A percentile compares a stretch with the other conserved stretches of the same genome.
Conservation (phyloP, 2,329 filamentous ascomycete species). For the Neopestalotiopsis sp. region DNA sequence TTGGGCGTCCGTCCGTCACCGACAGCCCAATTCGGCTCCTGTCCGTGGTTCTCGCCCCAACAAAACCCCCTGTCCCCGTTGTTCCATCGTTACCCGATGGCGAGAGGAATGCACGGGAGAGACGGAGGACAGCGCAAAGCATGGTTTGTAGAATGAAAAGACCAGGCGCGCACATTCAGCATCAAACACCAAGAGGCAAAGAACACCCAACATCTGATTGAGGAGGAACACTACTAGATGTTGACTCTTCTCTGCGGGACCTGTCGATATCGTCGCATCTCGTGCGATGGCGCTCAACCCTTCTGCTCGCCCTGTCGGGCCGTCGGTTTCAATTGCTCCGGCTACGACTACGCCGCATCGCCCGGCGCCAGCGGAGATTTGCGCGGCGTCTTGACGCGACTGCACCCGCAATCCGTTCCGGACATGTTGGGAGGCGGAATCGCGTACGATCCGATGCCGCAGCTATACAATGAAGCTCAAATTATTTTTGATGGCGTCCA, state of each 20-base stretch:
- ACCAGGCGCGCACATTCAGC: not conserved
- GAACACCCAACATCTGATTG: not conserved
- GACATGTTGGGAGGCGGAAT: slow-evolving; percentile 8
- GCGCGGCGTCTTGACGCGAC: slow-evolving; percentile 12
- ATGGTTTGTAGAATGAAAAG: not conserved
- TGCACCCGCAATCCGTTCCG: slow-evolving; percentile 21
- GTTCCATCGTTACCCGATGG: not conserved
- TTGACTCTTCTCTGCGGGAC: slow-evolving; percentile 14
- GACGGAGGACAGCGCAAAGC: not conserved
- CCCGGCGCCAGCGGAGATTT: slow-evolving; percentile 2
- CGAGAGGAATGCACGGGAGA: not conserved
- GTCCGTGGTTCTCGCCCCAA: slow-evolving; percentile 8
- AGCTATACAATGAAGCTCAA: slow-evolving; percentile 23
- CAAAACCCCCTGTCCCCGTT: slow-evolving; percentile 7
- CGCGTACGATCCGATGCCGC: slow-evolving; percentile 19
- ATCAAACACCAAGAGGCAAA: not conserved
- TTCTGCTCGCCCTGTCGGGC: slow-evolving; percentile 8
- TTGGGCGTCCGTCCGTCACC: slow-evolving; percentile 11
- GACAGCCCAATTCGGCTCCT: not conserved
- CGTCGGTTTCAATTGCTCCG: slow-evolving; percentile 17
- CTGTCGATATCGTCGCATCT: slow-evolving; percentile 18
- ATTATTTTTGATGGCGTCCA: slow-evolving; percentile 24
- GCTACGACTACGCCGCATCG: slow-evolving; percentile 13
- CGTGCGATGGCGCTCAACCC: slow-evolving; percentile 17
- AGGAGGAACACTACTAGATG: slow-evolving; percentile 1